Conservation (phyloP, 2,329 filamentous ascomycete genomes). For the Diaporthe citri region DNA sequence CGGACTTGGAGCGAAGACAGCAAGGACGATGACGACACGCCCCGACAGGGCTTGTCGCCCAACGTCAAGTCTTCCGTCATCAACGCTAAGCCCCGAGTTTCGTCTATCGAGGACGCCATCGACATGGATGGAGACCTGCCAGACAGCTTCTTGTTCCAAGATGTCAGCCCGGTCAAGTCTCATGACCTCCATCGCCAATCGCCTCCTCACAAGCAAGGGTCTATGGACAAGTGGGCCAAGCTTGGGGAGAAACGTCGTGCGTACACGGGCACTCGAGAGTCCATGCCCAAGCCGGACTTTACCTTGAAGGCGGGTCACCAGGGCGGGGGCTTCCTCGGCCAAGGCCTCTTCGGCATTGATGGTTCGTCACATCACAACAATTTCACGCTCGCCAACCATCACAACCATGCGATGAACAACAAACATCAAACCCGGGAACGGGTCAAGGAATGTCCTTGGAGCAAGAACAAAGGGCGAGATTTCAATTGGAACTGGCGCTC, state of each 20-base stretch:
- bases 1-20: constrained; percentile 85
- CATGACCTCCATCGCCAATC: constrained; percentile 62
- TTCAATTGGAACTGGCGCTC: constrained; percentile 70
- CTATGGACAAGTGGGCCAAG: constrained; percentile 88
- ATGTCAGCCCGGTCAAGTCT: constrained; percentile 61
- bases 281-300: constrained; percentile 58
- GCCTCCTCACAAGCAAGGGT: constrained; percentile 73
- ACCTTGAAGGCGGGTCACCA: constrained; percentile 61
- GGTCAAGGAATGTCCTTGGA: constrained; percentile 67
- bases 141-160: constrained; percentile 81
- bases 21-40: constrained; percentile 62
- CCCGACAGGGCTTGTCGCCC: constrained; percentile 56
- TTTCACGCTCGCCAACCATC: constrained; percentile 40
- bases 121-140: constrained; percentile 74
- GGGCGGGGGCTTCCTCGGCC: constrained; percentile 55
- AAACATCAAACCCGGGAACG: constrained; percentile 59
- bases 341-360: constrained; percentile 62
- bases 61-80: constrained; percentile 55
- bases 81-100: constrained; percentile 55
- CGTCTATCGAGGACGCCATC: constrained; percentile 54
- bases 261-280: constrained; percentile 63
- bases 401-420: constrained; percentile 50
- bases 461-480: constrained; percentile 66
- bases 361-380: constrained; percentile 46
- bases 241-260: constrained; percentile 87